These are phyloP conservation scores for Leccinum sublutescens DNA, from an alignment of 768 basidiomycete species.

Conservation along the genomic window DNA sequence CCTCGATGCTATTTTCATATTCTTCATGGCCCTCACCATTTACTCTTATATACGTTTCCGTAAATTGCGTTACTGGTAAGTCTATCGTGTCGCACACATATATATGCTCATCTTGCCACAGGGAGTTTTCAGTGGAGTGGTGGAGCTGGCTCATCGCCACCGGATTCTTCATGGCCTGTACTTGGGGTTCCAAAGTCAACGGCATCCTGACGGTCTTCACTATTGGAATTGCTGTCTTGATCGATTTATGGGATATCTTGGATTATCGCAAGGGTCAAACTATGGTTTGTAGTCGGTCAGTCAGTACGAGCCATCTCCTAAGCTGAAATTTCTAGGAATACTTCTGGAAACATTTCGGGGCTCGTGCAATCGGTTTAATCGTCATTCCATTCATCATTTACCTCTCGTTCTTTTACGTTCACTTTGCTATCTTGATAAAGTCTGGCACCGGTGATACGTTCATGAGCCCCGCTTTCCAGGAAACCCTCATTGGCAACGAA, in stretches of 20 bases:
- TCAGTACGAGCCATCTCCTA: not conserved
- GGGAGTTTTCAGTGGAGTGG: constrained; percentile 88
- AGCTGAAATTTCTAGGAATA: constrained; percentile 56
- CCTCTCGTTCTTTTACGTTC: constrained; percentile 93
- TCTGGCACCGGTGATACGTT: constrained; percentile 94
- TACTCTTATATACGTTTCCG: constrained; percentile 93
- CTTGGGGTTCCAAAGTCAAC: constrained; percentile 97
- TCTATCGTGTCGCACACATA: constrained; percentile 7
- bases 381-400: constrained; percentile 87
- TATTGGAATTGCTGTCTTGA: constrained; percentile 86
- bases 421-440: constrained; percentile 82
- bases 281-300: constrained; percentile 51
- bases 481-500: constrained; percentile 90
- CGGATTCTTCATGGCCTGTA: constrained; percentile 92
- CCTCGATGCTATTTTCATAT: constrained; percentile 88
- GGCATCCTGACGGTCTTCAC: constrained; percentile 88
- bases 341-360: constrained; percentile 86
- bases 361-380: constrained; percentile 83
- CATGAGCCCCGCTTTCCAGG: constrained; percentile 98
- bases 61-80: constrained; percentile 86
- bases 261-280: constrained; percentile 77
- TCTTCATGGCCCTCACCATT: constrained; percentile 94
- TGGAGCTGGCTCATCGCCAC: constrained; percentile 93
- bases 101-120: constrained; percentile 29
- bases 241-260: constrained; percentile 93